phyloP scores from a whole-genome alignment of 331 rosid genomes.

The Spiraea crenata region DNA sequence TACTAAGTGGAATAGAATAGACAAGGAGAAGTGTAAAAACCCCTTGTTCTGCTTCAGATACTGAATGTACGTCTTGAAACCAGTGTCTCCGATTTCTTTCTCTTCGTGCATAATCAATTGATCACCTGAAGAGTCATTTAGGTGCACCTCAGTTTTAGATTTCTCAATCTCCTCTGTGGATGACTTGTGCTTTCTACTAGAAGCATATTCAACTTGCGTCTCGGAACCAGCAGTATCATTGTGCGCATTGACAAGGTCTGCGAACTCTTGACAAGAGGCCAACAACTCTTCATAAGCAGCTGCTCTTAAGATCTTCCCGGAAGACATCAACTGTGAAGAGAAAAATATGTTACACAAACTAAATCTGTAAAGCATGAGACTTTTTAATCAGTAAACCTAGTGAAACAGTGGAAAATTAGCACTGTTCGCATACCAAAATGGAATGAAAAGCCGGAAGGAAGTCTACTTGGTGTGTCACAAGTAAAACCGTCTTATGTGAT shows the following conservation, averaged over 20 bases:
- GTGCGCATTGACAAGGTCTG: slow-evolving; percentile 55
- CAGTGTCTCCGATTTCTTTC: slow-evolving; percentile 52
- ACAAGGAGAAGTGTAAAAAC: slow-evolving; percentile 28
- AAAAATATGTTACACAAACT: background rate
- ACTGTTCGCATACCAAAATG: slow-evolving; percentile 9
- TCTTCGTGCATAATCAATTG: slow-evolving; percentile 61
- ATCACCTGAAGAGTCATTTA: slow-evolving; percentile 21
- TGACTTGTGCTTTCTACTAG: background rate
- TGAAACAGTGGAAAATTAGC: background rate
- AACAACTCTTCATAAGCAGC: slow-evolving; percentile 46
- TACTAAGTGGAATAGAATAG: slow-evolving; percentile 23
- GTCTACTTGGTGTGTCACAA: slow-evolving; percentile 27
- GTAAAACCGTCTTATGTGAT: slow-evolving; percentile 9
- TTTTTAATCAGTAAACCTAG: too few species aligned
- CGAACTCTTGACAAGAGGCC: slow-evolving; percentile 46
- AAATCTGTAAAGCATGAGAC: background rate
- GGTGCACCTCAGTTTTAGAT: slow-evolving; percentile 17
- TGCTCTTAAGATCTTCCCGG: slow-evolving; percentile 40
- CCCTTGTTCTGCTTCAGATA: slow-evolving; percentile 50
- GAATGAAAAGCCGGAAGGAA: slow-evolving; percentile 16
- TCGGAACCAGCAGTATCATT: slow-evolving; percentile 38
- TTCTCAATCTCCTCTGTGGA: slow-evolving; percentile 26
- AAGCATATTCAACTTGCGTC: slow-evolving; percentile 2
- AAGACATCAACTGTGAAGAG: slow-evolving; percentile 45
- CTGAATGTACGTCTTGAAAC: slow-evolving; percentile 56